phyloP scores from a whole-genome alignment of 1,139 yeast species.

The Blastobotrys serpentis region DNA sequence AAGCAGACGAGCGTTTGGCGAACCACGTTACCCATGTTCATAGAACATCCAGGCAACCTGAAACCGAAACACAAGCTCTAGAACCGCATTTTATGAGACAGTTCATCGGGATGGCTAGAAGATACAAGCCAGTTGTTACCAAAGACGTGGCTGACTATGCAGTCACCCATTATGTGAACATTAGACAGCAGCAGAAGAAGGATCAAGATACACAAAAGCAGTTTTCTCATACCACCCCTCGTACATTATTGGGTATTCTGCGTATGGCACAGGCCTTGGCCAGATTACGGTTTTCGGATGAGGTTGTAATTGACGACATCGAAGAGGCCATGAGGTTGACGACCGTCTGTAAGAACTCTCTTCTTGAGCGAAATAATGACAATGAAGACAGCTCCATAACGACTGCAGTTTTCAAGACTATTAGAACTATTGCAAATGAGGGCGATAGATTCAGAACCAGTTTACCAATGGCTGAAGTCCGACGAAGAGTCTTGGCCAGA shows the following conservation, averaged over 20 bases:
- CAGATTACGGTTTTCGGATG: slow-evolving; percentile 74
- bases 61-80: slow-evolving; percentile 69
- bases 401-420: slow-evolving; percentile 61
- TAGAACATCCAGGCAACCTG: slow-evolving; percentile 87
- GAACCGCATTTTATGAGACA: slow-evolving; percentile 82
- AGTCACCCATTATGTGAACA: slow-evolving; percentile 79
- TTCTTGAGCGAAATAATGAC: slow-evolving; percentile 48
- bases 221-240: slow-evolving; percentile 90
- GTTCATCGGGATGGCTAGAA: slow-evolving; percentile 82
- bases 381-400: slow-evolving; percentile 51
- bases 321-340: slow-evolving; percentile 91
- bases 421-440: slow-evolving; percentile 51
- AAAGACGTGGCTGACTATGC: slow-evolving; percentile 84
- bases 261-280: slow-evolving; percentile 96
- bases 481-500: slow-evolving; percentile 71
- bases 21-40: slow-evolving; percentile 94
- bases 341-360: slow-evolving; percentile 81
- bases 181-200: slow-evolving; percentile 86
- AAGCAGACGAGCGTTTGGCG: slow-evolving; percentile 82
- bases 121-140: slow-evolving; percentile 84
- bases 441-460: slow-evolving; percentile 43
- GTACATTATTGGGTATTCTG: slow-evolving; percentile 86
- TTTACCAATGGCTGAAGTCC: slow-evolving; percentile 58
- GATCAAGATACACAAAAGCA: slow-evolving; percentile 77
- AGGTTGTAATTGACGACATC: slow-evolving; percentile 75